Percentiles rank a stretch among this genome's conserved stretches.
These are phyloP conservation scores for Solanum aculeatissimum DNA, from an alignment of 305 asterid genomes.

Conservation along the genomic window DNA sequence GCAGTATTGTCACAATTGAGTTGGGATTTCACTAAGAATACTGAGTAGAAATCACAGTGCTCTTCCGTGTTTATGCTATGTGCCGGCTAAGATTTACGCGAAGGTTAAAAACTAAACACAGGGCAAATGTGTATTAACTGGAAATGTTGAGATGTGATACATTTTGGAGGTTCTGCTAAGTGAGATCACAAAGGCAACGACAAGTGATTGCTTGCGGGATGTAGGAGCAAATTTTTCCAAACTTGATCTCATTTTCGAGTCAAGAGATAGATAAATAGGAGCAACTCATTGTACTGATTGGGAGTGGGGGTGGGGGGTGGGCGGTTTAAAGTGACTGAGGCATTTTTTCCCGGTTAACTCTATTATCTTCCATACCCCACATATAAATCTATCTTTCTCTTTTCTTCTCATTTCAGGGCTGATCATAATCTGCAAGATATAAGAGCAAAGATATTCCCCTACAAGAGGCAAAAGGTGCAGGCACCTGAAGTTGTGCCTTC, in stretches of 20 bases:
- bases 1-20: not conserved
- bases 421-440: slow-evolving; percentile 64
- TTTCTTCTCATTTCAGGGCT: slow-evolving; percentile 25
- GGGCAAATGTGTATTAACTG: not conserved
- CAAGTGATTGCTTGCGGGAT: not conserved
- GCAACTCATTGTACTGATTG: not conserved
- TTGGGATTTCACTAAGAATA: not conserved
- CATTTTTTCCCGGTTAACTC: not conserved
- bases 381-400: not conserved
- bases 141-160: not conserved
- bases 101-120: not conserved
- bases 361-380: not conserved
- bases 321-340: not conserved
- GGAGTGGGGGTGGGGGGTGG: too few relatives aligned
- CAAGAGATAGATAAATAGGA: not conserved
- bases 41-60: not conserved
- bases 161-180: not conserved
- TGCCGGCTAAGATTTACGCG: not conserved
- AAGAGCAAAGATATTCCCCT: slow-evolving; percentile 50
- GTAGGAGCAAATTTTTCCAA: not conserved
- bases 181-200: not conserved
- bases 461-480: slow-evolving; percentile 34
- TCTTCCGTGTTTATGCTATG: not conserved
- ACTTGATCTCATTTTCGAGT: not conserved
- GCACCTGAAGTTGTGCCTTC: slow-evolving; percentile 38